Evolutionary conservation across 164 flowering plant species (phyloP).

Genomic region (Kingdonia uniflora): DNA sequence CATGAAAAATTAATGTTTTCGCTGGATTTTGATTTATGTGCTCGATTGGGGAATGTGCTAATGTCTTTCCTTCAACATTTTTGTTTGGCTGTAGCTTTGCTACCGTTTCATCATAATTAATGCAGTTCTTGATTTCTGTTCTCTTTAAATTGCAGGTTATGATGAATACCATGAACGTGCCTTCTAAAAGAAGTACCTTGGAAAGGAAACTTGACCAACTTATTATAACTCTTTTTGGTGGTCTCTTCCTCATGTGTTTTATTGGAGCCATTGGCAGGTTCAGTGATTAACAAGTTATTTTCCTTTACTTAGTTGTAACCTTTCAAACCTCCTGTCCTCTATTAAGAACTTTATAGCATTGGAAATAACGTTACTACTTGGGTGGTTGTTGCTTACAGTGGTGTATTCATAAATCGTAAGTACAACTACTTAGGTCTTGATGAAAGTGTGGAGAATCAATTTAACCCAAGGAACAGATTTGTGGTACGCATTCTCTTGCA

Average conservation of each 20-base stretch:
- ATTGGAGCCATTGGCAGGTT: slow-evolving; percentile 96
- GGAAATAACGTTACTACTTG: slow-evolving; percentile 2
- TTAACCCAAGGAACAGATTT: slow-evolving; percentile 70
- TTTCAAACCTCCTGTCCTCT: background rate
- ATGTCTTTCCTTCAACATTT: too few species aligned
- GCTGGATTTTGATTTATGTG: too few species aligned
- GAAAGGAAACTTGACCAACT: slow-evolving; percentile 98
- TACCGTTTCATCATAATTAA: too few species aligned
- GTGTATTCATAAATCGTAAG: slow-evolving; percentile 56
- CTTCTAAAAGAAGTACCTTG: slow-evolving; percentile 94
- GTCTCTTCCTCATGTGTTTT: slow-evolving; percentile 74
- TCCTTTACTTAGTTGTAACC: background rate
- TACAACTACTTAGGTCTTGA: slow-evolving; percentile 58
- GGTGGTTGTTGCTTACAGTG: slow-evolving; percentile 41
- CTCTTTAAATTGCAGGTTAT: slow-evolving; percentile 53
- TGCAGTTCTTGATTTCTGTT: too few species aligned
- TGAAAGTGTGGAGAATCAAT: slow-evolving; percentile 39
- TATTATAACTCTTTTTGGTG: slow-evolving; percentile 63
- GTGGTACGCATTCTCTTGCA: slow-evolving; percentile 37
- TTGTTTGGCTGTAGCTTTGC: too few species aligned
- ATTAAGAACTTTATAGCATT: background rate
- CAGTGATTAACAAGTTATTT: background rate
- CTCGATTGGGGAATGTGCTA: too few species aligned
- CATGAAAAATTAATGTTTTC: too few species aligned
- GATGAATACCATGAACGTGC: slow-evolving; percentile 99